These are phyloP conservation scores for Silene latifolia DNA, from an alignment of 148 eudicot species.

Conservation along the genomic window DNA sequence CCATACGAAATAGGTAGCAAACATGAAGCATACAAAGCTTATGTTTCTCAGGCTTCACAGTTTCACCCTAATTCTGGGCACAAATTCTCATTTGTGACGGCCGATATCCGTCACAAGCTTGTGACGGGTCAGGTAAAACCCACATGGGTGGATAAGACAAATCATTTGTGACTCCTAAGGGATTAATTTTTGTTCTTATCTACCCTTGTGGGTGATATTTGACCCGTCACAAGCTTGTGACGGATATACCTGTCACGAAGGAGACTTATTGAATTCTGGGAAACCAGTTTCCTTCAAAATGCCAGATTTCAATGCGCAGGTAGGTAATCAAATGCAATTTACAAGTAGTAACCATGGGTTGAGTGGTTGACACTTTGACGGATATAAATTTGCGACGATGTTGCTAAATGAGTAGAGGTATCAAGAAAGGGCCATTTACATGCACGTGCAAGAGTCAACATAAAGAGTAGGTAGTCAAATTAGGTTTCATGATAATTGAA, in stretches of 20 bases:
- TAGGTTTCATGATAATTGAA: background rate
- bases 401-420: background rate
- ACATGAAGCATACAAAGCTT: background rate
- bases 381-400: background rate
- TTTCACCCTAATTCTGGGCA: background rate
- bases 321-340: background rate
- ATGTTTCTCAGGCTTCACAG: background rate
- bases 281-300: constrained; percentile 10
- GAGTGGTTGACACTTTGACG: background rate
- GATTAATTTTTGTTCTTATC: too few species aligned
- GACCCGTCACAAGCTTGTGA: too few species aligned
- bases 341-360: background rate
- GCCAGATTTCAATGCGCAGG: background rate
- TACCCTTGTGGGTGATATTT: too few species aligned
- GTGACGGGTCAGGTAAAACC: too few species aligned
- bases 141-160: too few species aligned
- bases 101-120: too few species aligned
- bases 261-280: too few species aligned
- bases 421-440: background rate
- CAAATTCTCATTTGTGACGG: too few species aligned
- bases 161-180: too few species aligned
- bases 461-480: background rate
- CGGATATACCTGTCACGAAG: too few species aligned
- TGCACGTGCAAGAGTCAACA: background rate
- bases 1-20: background rate